Base-by-base conservation (phyloP, 371 early-diverging fungal genomes). In the Actinomortierella wolfii region DNA sequence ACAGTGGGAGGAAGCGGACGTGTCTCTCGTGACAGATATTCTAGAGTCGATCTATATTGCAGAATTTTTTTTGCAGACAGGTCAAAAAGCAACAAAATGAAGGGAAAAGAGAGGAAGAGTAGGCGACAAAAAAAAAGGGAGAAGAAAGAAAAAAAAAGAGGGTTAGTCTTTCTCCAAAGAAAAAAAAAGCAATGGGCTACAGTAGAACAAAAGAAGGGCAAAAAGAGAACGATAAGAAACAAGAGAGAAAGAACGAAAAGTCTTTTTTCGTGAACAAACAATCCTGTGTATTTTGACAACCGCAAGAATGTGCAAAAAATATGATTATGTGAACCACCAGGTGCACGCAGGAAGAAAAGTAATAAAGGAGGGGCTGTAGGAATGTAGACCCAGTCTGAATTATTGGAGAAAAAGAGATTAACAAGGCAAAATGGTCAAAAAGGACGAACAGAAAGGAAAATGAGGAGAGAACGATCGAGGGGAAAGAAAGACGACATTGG, bases 281-380 rank as follows among this genome's bases (percentile, higher is more conserved):
- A n/a, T n/a, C 18, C 17, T n/a, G 13, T 28, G n/a, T 28, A 14
- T 24, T 18, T 25, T 24, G n/a, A n/a, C 24, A n/a, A 51, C 28
- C 24, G n/a, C n/a, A n/a, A n/a, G 34, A 51, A 25, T 17, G n/a
- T n/a, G 29, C 3, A 51, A 28, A 51, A 28, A 45, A 6, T 15
- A 21, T 45, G 48, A 15, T 25, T 25, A n/a, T 48, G 25, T 48
- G 24, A 15, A 25, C 25, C 48, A 48, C 48, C 48, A 48, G 48
- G 25, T 23, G n/a, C 24, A 25, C n/a, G 25, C 15, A 48, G 48
- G 15, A 48, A 48, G 48, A 24, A 48, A 14, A 18, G 15, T 15
- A 48, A 14, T 5, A 25, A 23, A 48, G 24, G 48, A 48, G 48
- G 23, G 25, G 48, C n/a, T 17, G n/a, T 11, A 28, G 26, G 18